These are phyloP conservation scores for Curvularia sp. DNA, from an alignment of 2,329 filamentous ascomycete species.

Conservation along the genomic window DNA sequence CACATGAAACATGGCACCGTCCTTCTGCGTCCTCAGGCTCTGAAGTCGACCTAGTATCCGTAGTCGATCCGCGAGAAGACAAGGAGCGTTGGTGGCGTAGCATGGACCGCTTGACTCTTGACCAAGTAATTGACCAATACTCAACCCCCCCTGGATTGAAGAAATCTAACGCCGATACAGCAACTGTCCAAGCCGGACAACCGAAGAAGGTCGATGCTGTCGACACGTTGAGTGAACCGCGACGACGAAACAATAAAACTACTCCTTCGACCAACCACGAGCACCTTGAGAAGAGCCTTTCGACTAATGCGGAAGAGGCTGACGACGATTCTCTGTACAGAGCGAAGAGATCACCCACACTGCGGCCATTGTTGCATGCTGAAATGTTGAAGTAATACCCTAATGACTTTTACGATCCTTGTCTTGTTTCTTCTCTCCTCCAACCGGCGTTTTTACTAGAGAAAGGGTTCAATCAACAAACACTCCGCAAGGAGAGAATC, in stretches of 20 bases:
- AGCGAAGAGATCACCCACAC: neutral
- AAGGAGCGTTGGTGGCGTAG: conserved; percentile 24
- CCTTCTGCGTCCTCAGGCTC: conserved; percentile 21
- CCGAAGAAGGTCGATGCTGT: conserved; percentile 6
- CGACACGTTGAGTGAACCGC: neutral
- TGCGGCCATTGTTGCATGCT: neutral
- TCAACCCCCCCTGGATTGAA: neutral
- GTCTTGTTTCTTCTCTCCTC: neutral
- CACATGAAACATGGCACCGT: conserved; percentile 17
- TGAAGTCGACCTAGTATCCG: conserved; percentile 28
- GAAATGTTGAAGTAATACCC: neutral
- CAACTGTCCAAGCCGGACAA: neutral
- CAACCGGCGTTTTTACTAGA: neutral
- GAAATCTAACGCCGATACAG: neutral
- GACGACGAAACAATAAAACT: neutral
- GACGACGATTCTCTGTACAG: neutral
- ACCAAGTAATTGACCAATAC: conserved; percentile 6
- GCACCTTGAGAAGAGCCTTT: neutral
- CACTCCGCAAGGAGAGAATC: neutral
- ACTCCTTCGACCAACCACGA: neutral
- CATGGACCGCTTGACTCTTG: conserved; percentile 16
- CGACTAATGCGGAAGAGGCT: neutral
- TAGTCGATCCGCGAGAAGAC: conserved; percentile 27
- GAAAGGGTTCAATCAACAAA: neutral
- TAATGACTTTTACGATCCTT: neutral